Percentiles rank a stretch among this genome's conserved stretches.
Evolutionary conservation across 75 land plant species (phyloP).

Genomic region (Isoetes taiwanensis): DNA sequence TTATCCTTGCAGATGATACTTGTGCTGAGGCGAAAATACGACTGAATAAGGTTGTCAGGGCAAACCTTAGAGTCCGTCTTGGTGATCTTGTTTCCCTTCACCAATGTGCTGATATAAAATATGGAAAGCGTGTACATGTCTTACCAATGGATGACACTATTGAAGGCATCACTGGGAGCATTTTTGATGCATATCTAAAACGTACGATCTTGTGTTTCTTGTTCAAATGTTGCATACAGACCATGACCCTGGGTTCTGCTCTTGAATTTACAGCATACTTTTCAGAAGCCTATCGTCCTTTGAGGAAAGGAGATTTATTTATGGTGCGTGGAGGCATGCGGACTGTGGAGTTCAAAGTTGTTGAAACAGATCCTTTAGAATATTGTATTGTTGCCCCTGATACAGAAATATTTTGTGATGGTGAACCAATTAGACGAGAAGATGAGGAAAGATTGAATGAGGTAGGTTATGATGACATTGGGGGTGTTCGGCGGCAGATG

Average conservation of each 20-base stretch:
- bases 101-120: slow-evolving; percentile 6
- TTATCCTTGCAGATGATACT: slow-evolving; percentile 1
- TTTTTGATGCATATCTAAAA: slow-evolving; percentile 2
- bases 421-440: slow-evolving; percentile 3
- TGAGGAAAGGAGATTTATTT: not conserved
- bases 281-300: not conserved
- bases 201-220: not conserved
- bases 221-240: too few species aligned
- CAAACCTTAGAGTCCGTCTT: slow-evolving; percentile 1
- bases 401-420: slow-evolving; percentile 4
- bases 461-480: slow-evolving; percentile 12
- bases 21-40: slow-evolving; percentile 4
- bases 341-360: slow-evolving; percentile 6
- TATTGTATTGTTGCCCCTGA: slow-evolving; percentile 5
- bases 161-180: not conserved
- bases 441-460: slow-evolving; percentile 10
- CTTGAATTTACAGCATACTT: slow-evolving; percentile 5
- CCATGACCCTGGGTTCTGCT: too few species aligned
- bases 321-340: slow-evolving; percentile 1
- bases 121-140: slow-evolving; percentile 2
- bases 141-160: slow-evolving; percentile 2
- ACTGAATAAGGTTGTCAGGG: not conserved
- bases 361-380: not conserved
- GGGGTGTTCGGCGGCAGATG: slow-evolving; percentile 11
- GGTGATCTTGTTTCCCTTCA: slow-evolving; percentile 2